phyloP scores from a whole-genome alignment of 441 rosid genomes.

The Manihot esculenta region DNA sequence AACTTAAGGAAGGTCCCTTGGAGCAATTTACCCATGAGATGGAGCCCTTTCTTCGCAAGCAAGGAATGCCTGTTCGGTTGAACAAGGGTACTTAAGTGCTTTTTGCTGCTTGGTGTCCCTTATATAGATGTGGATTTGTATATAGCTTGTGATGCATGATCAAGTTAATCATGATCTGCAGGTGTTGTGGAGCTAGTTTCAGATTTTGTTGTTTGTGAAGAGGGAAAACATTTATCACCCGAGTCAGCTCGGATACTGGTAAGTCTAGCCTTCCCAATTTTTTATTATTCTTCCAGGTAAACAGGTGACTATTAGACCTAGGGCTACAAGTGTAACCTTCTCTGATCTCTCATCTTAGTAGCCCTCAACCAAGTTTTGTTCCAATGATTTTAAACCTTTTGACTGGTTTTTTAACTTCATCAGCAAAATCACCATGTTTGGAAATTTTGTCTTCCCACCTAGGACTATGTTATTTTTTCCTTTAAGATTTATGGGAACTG shows the following conservation, averaged over 20 bases:
- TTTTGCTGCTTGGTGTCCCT: conserved; percentile 5
- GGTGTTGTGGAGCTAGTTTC: conserved; percentile 91
- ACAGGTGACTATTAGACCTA: neutral
- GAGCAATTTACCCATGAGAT: conserved; percentile 96
- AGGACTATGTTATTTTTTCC: neutral
- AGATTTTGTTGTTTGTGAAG: conserved; percentile 88
- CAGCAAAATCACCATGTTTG: neutral
- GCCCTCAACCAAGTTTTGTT: neutral
- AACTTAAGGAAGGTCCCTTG: conserved; percentile 80
- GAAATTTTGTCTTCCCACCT: neutral
- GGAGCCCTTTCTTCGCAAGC: conserved; percentile 96
- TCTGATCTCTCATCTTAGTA: neutral
- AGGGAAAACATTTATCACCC: conserved; percentile 87
- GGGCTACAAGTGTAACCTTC: neutral
- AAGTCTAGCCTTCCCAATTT: conserved; percentile 2
- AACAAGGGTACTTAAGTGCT: conserved; percentile 59
- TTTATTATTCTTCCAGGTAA: neutral
- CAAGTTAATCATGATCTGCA: conserved; percentile 23
- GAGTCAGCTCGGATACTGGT: conserved; percentile 94
- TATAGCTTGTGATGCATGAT: neutral
- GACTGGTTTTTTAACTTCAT: neutral
- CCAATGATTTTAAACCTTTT: neutral
- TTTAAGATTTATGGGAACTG: neutral
- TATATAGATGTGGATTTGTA: neutral
- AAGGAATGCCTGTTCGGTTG: conserved; percentile 94